A percentile compares a stretch with the other conserved stretches of the same genome.
Conservation (phyloP, 495 filamentous ascomycete genomes). For the Chaetomium fimeti region DNA sequence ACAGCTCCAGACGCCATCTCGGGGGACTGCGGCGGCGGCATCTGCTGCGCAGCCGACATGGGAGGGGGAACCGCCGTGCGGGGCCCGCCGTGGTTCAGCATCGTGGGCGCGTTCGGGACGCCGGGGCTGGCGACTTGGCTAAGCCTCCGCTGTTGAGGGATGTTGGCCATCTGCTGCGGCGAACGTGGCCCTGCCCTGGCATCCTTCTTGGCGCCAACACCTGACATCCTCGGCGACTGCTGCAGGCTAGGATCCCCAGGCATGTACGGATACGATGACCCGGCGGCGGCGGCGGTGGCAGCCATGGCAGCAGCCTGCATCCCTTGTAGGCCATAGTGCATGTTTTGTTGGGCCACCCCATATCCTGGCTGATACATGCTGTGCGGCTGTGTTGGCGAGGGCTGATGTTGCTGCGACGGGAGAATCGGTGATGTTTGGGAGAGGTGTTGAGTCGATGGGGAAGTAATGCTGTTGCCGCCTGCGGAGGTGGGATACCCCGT, state of each 20-base stretch:
- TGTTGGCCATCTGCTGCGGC: conserved; percentile 59
- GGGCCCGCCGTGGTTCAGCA: conserved; percentile 53
- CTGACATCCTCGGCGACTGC: conserved; percentile 60
- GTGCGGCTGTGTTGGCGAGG: conserved; percentile 54
- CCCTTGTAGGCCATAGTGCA: conserved; percentile 61
- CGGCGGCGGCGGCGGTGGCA: conserved; percentile 66
- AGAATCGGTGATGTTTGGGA: conserved; percentile 62
- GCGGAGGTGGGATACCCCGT: conserved; percentile 53
- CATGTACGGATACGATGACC: conserved; percentile 58
- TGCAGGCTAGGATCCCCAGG: conserved; percentile 54
- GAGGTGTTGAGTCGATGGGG: conserved; percentile 56
- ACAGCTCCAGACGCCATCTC: conserved; percentile 72
- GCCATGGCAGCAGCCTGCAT: conserved; percentile 69
- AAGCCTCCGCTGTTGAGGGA: conserved; percentile 53
- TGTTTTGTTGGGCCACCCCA: conserved; percentile 53
- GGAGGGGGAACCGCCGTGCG: conserved; percentile 47
- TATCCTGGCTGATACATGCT: conserved; percentile 61
- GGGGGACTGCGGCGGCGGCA: conserved; percentile 72
- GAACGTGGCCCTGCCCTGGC: conserved; percentile 56
- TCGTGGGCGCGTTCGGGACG: conserved; percentile 54
- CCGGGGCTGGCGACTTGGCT: conserved; percentile 66
- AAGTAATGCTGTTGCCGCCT: conserved; percentile 60
- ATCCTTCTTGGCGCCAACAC: conserved; percentile 55
- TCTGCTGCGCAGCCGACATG: conserved; percentile 48
- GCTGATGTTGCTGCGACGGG: conserved; percentile 57